Base-by-base conservation (phyloP, 225 moss, liverwort and hornwort genomes). In the Asterella californica region DNA sequence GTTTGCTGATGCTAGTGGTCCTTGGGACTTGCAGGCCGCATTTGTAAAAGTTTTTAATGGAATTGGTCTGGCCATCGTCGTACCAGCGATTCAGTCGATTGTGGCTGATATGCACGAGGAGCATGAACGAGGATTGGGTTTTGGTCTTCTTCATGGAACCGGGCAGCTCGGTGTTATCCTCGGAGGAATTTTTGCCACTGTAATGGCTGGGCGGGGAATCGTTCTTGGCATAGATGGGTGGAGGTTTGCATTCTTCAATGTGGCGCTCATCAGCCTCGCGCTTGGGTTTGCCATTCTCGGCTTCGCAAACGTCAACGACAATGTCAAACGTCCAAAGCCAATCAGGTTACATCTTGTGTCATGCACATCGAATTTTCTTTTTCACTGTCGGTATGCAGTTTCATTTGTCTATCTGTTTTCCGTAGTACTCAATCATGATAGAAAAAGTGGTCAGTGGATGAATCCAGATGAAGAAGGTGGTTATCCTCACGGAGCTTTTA, bases 101-200 rank as follows among this genome's bases (percentile, higher is more conserved):
- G 89, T 92, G 70, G 92, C 92, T 34, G 92, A 92, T 79, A 22
- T 87, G 69, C 87, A 83, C 72, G 79, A 80, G 70, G 88, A 87
- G 49, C 78, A 72, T 53, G 84, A 79, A 37, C 80, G 92, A 72
- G 90, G 92, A 66, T 57, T 87, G 30, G 92, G 86, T 25, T 92
- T 92, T 75, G 92, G 92, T 27, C 89, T 84, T 82, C 89, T 90
- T 53, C 83, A 89, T 69, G 92, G 86, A 78, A 90, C 92, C 22
- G 88, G 90, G 80, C 89, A 90, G 77, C 80, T 89, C 15, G 92
- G 92, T 37, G 90, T 90, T 48, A 79, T 89, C 19, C 79, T 88
- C 62, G 92, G 92, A 19, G 92, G 92, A 19, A 82, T 92, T 32
- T 90, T 92, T 65, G 92, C 88, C 50, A 92, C 92, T 19, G 83